Evolutionary conservation across 345 rosid species (phyloP).

Genomic region (Hibiscus trionum): DNA sequence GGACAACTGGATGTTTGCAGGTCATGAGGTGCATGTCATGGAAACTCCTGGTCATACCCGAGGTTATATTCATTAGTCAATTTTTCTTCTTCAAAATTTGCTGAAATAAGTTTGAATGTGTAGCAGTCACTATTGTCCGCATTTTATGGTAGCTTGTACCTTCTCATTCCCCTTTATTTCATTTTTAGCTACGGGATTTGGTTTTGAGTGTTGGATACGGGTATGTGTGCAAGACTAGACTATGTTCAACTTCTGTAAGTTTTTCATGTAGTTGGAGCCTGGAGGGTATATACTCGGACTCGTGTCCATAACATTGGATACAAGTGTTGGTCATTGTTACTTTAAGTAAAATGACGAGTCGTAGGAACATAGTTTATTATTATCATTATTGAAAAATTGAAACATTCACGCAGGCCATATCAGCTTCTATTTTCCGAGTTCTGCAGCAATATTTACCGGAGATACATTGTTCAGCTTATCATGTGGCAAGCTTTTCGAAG

Average conservation of each 20-base stretch:
- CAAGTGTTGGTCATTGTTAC: background rate
- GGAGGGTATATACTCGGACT: background rate
- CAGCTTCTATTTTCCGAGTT: conserved; percentile 89
- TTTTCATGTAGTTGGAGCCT: background rate
- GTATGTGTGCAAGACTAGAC: background rate
- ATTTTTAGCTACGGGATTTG: background rate
- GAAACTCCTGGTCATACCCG: conserved; percentile 94
- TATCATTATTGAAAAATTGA: background rate
- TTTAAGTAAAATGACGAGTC: background rate
- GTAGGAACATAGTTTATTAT: background rate
- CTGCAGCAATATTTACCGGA: conserved; percentile 85
- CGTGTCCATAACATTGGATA: background rate
- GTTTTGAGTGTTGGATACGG: background rate
- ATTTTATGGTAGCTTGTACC: background rate
- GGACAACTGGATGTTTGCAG: conserved; percentile 99
- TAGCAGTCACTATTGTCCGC: background rate
- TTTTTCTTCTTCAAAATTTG: background rate
- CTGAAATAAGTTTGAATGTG: background rate
- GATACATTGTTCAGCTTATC: conserved; percentile 93
- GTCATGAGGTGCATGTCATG: conserved; percentile 80
- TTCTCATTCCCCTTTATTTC: background rate
- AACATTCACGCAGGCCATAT: conserved; percentile 60
- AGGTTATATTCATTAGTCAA: conserved; percentile 39
- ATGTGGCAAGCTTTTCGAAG: conserved; percentile 94
- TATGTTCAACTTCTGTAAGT: background rate